Evolutionary conservation across 306 rosid genomes (phyloP).

Genomic region (Oemleria cerasiformis): DNA sequence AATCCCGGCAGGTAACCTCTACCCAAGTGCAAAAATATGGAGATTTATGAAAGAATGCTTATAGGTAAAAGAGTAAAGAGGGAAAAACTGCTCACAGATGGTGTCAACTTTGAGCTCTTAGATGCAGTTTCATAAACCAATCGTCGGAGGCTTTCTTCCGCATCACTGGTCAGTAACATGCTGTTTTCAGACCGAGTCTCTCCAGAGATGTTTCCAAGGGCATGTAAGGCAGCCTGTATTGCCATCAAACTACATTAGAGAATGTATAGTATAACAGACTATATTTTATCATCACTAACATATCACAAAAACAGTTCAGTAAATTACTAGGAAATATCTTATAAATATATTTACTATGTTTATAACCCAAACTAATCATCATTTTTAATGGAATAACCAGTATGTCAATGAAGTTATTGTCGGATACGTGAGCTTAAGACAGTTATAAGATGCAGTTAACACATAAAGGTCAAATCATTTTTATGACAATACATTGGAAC

Average conservation of each 20-base stretch:
- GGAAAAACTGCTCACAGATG: conserved; percentile 55
- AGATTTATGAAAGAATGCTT: background rate
- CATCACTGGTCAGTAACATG: conserved; percentile 50
- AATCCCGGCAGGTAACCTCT: background rate
- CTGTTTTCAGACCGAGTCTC: conserved; percentile 60
- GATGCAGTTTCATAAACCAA: conserved; percentile 65
- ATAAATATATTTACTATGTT: background rate
- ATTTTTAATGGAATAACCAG: background rate
- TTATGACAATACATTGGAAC: background rate
- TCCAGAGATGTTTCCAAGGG: conserved; percentile 76
- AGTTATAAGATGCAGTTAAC: background rate
- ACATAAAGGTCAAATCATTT: background rate
- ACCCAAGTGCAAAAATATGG: background rate
- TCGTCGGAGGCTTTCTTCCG: conserved; percentile 66
- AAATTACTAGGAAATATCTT: conserved; percentile 1
- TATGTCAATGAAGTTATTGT: background rate
- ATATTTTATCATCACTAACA: background rate
- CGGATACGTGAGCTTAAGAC: background rate
- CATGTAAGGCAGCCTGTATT: conserved; percentile 84
- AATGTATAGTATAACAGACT: background rate
- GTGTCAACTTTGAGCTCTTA: conserved; percentile 67
- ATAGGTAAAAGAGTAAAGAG: conserved; percentile 19
- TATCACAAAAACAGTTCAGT: background rate
- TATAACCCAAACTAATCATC: background rate
- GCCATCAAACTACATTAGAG: conserved; percentile 17